Percentiles rank a stretch among this genome's conserved stretches.
Conservation (phyloP, 768 basidiomycete genomes). For the Mrakia blollopis region DNA sequence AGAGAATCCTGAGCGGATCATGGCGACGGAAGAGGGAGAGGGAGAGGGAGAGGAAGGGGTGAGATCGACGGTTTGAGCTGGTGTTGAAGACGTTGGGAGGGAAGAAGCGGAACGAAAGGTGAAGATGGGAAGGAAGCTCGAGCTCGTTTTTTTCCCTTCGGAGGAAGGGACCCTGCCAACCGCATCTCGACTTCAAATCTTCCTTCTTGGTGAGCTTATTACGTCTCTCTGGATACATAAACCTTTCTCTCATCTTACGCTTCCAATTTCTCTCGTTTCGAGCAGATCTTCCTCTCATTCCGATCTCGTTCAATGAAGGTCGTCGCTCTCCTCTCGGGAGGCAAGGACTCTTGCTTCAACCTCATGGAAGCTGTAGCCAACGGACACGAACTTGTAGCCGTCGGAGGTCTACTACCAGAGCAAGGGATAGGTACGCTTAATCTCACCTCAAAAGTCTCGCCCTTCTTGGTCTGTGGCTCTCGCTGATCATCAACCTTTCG, state of each 20-base stretch:
- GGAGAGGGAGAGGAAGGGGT: background rate
- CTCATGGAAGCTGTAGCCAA: constrained; percentile 80
- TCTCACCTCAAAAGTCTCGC: constrained; percentile 7
- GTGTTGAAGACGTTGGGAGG: background rate
- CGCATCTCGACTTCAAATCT: background rate
- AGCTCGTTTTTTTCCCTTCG: background rate
- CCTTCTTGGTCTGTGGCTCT: constrained; percentile 19
- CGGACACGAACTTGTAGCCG: constrained; percentile 78
- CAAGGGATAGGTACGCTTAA: constrained; percentile 68
- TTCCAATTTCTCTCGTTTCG: background rate
- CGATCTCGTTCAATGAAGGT: constrained; percentile 53
- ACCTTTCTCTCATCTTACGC: no score
- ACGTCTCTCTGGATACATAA: background rate
- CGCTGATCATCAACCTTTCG: constrained; percentile 33
- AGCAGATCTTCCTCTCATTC: background rate
- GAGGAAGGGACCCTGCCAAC: background rate
- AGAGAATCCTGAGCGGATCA: constrained; percentile 4
- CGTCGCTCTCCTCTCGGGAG: constrained; percentile 89
- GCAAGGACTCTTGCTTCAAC: constrained; percentile 97
- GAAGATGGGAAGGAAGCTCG: constrained; percentile 1
- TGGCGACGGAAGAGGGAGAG: background rate
- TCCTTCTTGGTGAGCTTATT: background rate
- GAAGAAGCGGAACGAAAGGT: no score
- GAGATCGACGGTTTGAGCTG: background rate
- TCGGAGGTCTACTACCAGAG: constrained; percentile 79